Conservation (phyloP, 1,284 basidiomycete species). For the Cystobasidium sp. region DNA sequence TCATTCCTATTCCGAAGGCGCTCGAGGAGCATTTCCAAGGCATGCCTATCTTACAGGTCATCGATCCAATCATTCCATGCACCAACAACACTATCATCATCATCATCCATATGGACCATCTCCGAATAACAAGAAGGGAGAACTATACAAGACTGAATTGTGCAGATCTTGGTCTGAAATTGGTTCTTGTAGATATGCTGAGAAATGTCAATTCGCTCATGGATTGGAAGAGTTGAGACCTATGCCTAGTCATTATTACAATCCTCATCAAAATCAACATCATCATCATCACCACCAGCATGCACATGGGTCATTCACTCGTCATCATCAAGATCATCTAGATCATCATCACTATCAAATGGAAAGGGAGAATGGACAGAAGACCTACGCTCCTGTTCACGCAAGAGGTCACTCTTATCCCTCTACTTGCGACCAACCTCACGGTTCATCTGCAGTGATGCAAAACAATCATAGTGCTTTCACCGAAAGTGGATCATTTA, state of each 20-base stretch:
- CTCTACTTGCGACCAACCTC: too few relatives aligned
- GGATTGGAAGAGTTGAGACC: slow-evolving; percentile 82
- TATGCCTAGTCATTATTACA: slow-evolving; percentile 60
- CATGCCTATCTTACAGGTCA: not conserved
- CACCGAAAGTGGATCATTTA: too few relatives aligned
- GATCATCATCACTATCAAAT: not conserved
- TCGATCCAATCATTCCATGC: not conserved
- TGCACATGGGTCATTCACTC: not conserved
- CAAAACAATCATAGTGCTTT: too few relatives aligned
- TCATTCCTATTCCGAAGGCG: not conserved
- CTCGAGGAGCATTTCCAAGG: not conserved
- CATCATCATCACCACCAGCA: not conserved
- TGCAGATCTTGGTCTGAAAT: slow-evolving; percentile 94
- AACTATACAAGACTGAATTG: slow-evolving; percentile 87
- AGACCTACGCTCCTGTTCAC: too few relatives aligned
- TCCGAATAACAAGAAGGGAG: slow-evolving; percentile 82
- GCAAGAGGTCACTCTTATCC: too few relatives aligned
- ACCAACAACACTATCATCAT: not conserved
- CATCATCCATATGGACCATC: slow-evolving; percentile 66
- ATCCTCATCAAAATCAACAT: not conserved
- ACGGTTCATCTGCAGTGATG: too few relatives aligned
- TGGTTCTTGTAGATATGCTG: slow-evolving; percentile 80
- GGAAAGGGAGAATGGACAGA: too few relatives aligned
- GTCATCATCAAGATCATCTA: not conserved
- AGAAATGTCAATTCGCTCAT: slow-evolving; percentile 88